Conservation (phyloP, 2,329 filamentous ascomycete genomes). For the Akanthomyces dipterigenus region DNA sequence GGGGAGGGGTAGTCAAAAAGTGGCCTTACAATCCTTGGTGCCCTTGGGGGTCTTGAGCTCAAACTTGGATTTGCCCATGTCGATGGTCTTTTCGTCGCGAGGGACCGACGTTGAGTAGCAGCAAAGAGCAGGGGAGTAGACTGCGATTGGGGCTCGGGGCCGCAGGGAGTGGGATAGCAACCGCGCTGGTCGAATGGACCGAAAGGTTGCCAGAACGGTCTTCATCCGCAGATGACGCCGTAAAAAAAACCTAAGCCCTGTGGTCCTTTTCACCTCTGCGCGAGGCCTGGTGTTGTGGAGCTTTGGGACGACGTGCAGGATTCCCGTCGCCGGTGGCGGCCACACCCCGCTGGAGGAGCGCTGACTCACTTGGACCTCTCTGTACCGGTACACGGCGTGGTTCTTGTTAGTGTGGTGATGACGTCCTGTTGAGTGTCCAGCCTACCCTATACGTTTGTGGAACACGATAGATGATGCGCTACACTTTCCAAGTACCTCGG, state of each 20-base stretch:
- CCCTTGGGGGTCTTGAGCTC: slow-evolving; percentile 86
- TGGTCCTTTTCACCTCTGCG: slow-evolving; percentile 10
- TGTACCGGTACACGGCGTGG: too few species aligned
- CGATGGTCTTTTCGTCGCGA: slow-evolving; percentile 10
- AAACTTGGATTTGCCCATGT: slow-evolving; percentile 45
- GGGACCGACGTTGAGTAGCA: slow-evolving; percentile 1
- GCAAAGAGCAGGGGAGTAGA: background rate
- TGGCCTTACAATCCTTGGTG: slow-evolving; percentile 66
- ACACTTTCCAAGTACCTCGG: too few species aligned
- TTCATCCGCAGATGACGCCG: slow-evolving; percentile 12
- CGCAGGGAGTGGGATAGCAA: slow-evolving; percentile 6
- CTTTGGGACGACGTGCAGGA: slow-evolving; percentile 10
- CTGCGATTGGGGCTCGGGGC: background rate
- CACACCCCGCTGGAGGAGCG: background rate
- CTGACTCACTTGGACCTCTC: slow-evolving; percentile 1
- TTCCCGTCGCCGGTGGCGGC: background rate
- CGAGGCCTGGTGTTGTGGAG: slow-evolving; percentile 12
- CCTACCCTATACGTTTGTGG: background rate
- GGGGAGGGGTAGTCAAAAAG: slow-evolving; percentile 3
- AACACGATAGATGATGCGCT: too few species aligned
- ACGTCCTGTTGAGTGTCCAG: background rate
- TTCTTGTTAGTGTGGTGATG: background rate
- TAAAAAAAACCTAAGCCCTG: slow-evolving; percentile 12
- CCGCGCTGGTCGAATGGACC: slow-evolving; percentile 12
- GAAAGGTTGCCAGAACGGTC: slow-evolving; percentile 9